A percentile compares a stretch with the other conserved stretches of the same genome.
Evolutionary conservation across 164 flowering plant genomes (phyloP).

Genomic region (Stephania yunnanensis): DNA sequence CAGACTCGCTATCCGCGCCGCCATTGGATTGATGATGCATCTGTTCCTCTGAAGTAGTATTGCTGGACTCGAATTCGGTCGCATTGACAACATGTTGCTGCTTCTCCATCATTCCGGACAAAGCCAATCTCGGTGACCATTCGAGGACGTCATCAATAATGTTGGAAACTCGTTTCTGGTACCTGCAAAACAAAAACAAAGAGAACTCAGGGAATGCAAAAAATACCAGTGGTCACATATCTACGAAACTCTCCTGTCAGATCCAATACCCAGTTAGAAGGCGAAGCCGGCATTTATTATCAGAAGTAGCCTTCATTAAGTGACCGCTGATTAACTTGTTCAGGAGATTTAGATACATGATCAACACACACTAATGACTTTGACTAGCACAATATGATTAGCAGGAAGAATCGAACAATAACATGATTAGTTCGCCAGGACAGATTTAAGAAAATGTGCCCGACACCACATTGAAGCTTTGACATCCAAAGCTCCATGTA

Average conservation of each 20-base stretch:
- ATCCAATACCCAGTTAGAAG: not conserved
- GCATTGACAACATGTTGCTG: conserved; percentile 42
- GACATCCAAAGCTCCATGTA: not conserved
- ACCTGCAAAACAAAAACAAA: conserved; percentile 43
- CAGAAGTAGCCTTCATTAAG: not conserved
- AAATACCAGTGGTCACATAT: not conserved
- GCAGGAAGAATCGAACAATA: not conserved
- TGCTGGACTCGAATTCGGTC: conserved; percentile 43
- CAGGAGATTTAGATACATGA: not conserved
- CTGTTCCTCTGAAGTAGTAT: conserved; percentile 23
- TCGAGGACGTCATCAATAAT: conserved; percentile 96
- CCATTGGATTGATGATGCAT: conserved; percentile 16
- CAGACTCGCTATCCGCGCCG: conserved; percentile 15
- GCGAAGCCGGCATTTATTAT: not conserved
- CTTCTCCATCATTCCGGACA: conserved; percentile 93
- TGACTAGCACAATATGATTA: not conserved
- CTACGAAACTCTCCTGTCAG: not conserved
- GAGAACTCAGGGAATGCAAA: not conserved
- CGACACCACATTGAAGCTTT: not conserved
- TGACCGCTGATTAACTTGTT: not conserved
- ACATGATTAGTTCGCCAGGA: not conserved
- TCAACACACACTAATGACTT: not conserved
- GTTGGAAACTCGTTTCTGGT: conserved; percentile 88
- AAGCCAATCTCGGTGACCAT: conserved; percentile 84
- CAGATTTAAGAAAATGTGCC: not conserved